A percentile compares a stretch with the other conserved stretches of the same genome.
Evolutionary conservation across 2,329 filamentous ascomycete species (phyloP).

Genomic region (Polytolypa hystricis): DNA sequence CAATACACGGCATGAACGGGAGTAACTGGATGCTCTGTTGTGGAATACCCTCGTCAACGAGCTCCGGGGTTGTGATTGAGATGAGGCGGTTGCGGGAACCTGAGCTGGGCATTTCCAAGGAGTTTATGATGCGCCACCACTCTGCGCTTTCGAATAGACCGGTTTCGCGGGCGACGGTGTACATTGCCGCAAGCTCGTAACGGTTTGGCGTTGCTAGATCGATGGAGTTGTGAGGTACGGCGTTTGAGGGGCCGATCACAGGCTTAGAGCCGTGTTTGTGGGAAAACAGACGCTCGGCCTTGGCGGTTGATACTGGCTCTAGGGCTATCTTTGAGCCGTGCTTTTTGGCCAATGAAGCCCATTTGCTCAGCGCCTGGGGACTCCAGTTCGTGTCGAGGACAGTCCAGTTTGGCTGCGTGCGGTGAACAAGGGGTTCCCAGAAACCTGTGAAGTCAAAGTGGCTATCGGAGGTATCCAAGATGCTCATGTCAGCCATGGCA

Average conservation of each 20-base stretch:
- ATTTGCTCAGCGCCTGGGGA: slow-evolving; percentile 51
- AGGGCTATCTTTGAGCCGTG: slow-evolving; percentile 56
- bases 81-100: slow-evolving; percentile 62
- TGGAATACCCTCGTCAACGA: slow-evolving; percentile 73
- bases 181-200: slow-evolving; percentile 71
- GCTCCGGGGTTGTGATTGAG: slow-evolving; percentile 49
- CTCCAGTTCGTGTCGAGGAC: slow-evolving; percentile 85
- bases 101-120: slow-evolving; percentile 59
- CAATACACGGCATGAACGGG: slow-evolving; percentile 73
- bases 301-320: slow-evolving; percentile 79
- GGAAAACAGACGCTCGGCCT: slow-evolving; percentile 58
- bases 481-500: slow-evolving; percentile 92
- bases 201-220: slow-evolving; percentile 73
- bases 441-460: slow-evolving; percentile 36
- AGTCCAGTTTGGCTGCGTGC: slow-evolving; percentile 58
- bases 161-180: slow-evolving; percentile 54
- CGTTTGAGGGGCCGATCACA: slow-evolving; percentile 22
- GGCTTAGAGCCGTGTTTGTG: slow-evolving; percentile 6
- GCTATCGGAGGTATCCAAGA: slow-evolving; percentile 46
- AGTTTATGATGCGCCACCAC: slow-evolving; percentile 75
- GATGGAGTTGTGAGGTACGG: slow-evolving; percentile 52
- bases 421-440: slow-evolving; percentile 52
- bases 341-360: slow-evolving; percentile 52
- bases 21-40: slow-evolving; percentile 75
- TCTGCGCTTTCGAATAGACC: slow-evolving; percentile 56